Percentiles rank a stretch among this genome's conserved stretches.
Evolutionary conservation across 1,284 basidiomycete genomes (phyloP).

Genomic region (Cutaneotrichosporon spelunceum): DNA sequence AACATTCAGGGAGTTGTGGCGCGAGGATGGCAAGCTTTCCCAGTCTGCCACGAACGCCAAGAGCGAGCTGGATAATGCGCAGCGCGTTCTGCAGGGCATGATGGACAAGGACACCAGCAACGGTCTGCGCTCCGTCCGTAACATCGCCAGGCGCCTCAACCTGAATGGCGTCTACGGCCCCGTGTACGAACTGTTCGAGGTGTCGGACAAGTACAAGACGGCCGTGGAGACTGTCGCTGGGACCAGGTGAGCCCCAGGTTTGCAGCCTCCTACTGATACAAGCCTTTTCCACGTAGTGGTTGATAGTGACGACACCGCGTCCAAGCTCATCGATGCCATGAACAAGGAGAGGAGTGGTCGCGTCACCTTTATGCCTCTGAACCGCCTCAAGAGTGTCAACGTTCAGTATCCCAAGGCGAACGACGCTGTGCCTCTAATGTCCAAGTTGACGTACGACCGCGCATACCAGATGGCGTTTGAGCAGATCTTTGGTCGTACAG

Average conservation of each 20-base stretch:
- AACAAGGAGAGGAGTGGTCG: slow-evolving; percentile 85
- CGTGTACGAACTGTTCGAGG: slow-evolving; percentile 87
- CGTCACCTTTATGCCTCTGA: slow-evolving; percentile 97
- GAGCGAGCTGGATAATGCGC: slow-evolving; percentile 74
- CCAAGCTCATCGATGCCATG: slow-evolving; percentile 85
- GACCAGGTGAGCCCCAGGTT: slow-evolving; percentile 50
- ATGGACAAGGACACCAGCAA: slow-evolving; percentile 96
- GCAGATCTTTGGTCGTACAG: slow-evolving; percentile 91
- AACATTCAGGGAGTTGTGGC: slow-evolving; percentile 69
- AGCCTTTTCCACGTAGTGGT: slow-evolving; percentile 98
- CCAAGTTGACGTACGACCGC: slow-evolving; percentile 76
- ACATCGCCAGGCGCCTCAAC: slow-evolving; percentile 69
- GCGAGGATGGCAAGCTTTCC: slow-evolving; percentile 85
- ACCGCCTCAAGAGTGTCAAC: slow-evolving; percentile 79
- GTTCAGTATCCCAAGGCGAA: slow-evolving; percentile 67
- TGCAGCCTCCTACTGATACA: background rate
- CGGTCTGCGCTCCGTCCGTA: slow-evolving; percentile 78
- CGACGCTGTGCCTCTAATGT: slow-evolving; percentile 83
- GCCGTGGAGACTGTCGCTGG: slow-evolving; percentile 94
- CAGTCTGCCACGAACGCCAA: slow-evolving; percentile 70
- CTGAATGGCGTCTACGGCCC: slow-evolving; percentile 83
- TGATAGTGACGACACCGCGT: slow-evolving; percentile 89
- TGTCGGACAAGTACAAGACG: slow-evolving; percentile 88
- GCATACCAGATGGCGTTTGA: slow-evolving; percentile 79
- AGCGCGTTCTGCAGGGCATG: slow-evolving; percentile 77